Conservation (phyloP, 2,329 filamentous ascomycete species). For the Ophiostoma fasciatum region DNA sequence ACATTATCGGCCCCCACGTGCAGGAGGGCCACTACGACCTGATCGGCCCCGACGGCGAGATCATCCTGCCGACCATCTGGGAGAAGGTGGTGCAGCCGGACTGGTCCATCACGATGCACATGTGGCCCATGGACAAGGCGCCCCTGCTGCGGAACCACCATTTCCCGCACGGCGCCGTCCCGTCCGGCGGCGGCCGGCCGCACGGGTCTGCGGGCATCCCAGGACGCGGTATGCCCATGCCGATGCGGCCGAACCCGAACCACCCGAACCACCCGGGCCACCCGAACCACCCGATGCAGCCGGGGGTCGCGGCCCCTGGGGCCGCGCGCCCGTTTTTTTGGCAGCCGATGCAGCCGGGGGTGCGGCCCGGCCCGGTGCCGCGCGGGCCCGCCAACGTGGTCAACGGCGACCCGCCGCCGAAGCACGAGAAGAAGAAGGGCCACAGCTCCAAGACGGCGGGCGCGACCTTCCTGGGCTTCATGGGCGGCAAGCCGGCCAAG, state of each 20-base stretch:
- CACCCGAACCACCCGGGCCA: too few species aligned
- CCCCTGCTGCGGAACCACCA: conserved; percentile 13
- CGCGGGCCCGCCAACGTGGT: conserved; percentile 5
- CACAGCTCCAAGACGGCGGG: conserved; percentile 4
- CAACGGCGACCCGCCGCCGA: conserved; percentile 4
- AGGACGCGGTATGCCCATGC: conserved; percentile 3
- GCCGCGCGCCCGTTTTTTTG: too few species aligned
- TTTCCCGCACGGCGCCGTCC: conserved; percentile 2
- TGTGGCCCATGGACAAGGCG: conserved; percentile 41
- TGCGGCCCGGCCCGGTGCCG: background rate
- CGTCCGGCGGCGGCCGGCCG: background rate
- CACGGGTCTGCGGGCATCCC: conserved; percentile 1
- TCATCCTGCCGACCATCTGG: conserved; percentile 71
- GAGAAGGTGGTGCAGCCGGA: conserved; percentile 69
- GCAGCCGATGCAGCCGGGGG: background rate
- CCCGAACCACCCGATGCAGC: too few species aligned
- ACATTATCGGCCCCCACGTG: conserved; percentile 61
- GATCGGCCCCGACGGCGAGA: conserved; percentile 64
- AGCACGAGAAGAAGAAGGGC: conserved; percentile 10
- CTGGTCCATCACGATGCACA: conserved; percentile 45
- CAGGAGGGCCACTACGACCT: conserved; percentile 68
- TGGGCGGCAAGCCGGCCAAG: conserved; percentile 10
- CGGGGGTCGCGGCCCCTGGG: too few species aligned
- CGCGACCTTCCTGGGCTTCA: conserved; percentile 6
- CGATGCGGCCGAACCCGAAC: conserved; percentile 6